Conservation (phyloP, 2,329 filamentous ascomycete genomes). For the Drechslerella coelobrocha region DNA sequence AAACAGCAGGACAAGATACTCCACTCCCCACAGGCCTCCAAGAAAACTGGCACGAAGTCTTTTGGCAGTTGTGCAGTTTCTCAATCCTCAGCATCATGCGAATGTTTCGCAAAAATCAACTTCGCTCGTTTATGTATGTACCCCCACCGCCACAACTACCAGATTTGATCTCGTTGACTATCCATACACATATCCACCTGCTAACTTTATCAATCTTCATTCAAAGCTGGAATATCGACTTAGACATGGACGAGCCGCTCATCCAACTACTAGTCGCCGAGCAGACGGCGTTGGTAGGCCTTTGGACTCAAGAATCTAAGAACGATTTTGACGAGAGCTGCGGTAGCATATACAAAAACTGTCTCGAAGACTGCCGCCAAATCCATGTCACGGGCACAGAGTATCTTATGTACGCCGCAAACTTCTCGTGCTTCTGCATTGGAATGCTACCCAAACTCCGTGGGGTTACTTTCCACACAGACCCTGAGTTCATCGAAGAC, state of each 20-base stretch:
- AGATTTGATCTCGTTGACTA: neutral
- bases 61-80: neutral
- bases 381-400: neutral
- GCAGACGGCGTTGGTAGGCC: neutral
- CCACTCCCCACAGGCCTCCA: neutral
- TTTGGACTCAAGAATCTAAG: neutral
- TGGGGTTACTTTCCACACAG: neutral
- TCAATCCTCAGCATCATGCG: neutral
- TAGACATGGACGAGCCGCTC: neutral
- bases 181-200: neutral
- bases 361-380: neutral
- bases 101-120: neutral
- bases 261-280: neutral
- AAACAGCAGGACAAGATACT: no score
- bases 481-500: neutral
- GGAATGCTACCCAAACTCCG: neutral
- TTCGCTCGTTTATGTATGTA: neutral
- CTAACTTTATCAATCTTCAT: neutral
- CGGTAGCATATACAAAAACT: neutral
- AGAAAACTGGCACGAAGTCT: neutral
- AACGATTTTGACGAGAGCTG: neutral
- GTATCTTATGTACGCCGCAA: neutral
- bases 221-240: constrained; percentile 1
- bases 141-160: neutral
- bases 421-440: neutral